Percentiles rank a stretch among this genome's conserved stretches.
Evolutionary conservation across 768 basidiomycete genomes (phyloP).

Genomic region (Auriscalpium vulgare): DNA sequence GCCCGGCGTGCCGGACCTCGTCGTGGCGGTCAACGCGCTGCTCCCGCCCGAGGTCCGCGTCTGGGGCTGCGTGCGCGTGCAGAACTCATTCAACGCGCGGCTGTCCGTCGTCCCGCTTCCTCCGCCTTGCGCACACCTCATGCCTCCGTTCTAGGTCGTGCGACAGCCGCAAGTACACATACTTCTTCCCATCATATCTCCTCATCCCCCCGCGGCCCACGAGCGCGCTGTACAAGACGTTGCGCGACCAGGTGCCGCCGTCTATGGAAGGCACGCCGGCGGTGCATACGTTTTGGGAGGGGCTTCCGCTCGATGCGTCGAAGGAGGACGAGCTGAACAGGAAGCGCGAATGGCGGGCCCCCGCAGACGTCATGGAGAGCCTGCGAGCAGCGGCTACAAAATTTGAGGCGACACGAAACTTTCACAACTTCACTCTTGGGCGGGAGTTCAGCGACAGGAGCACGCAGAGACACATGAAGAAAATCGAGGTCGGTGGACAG

Average conservation of each 20-base stretch:
- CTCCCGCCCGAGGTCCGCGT: conserved; percentile 88
- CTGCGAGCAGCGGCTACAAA: conserved; percentile 50
- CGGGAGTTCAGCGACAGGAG: conserved; percentile 78
- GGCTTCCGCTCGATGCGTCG: conserved; percentile 25
- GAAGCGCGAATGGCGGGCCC: conserved; percentile 67
- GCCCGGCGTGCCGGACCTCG: conserved; percentile 64
- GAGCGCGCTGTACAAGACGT: conserved; percentile 46
- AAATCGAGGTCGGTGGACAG: conserved; percentile 52
- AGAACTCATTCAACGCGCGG: conserved; percentile 79
- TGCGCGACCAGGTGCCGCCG: conserved; percentile 27
- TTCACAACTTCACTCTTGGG: conserved; percentile 94
- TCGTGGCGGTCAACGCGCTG: conserved; percentile 70
- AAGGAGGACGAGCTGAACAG: conserved; percentile 53
- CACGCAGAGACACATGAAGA: conserved; percentile 82
- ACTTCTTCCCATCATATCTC: conserved; percentile 91
- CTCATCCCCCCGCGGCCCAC: conserved; percentile 84
- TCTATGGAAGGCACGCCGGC: conserved; percentile 17
- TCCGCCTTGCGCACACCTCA: not conserved
- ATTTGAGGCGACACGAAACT: conserved; percentile 90
- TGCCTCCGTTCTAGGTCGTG: conserved; percentile 52
- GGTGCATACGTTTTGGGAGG: conserved; percentile 58
- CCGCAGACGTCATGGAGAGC: conserved; percentile 40
- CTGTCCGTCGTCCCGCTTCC: conserved; percentile 32
- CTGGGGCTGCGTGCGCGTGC: conserved; percentile 80
- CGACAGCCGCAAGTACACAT: conserved; percentile 96